These are phyloP conservation scores for Excoecaria agallocha DNA, from an alignment of 345 rosid genomes.

Conservation along the genomic window DNA sequence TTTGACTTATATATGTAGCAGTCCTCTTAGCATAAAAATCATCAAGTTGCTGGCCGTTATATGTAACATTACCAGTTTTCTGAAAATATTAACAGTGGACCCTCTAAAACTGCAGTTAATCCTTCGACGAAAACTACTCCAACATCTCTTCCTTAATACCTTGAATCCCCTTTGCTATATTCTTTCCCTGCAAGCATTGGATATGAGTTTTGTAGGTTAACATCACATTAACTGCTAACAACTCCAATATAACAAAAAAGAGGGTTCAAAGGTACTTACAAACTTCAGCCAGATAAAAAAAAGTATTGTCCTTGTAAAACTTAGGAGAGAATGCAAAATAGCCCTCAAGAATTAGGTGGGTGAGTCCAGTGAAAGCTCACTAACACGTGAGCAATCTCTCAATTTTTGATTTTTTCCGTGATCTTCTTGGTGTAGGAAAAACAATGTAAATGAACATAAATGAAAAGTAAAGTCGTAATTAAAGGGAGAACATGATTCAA, in stretches of 20 bases:
- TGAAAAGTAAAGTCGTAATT: too few species aligned
- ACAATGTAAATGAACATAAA: too few species aligned
- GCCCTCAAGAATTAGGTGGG: constrained; percentile 77
- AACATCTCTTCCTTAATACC: constrained; percentile 78
- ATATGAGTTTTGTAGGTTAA: neutral
- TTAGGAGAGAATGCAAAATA: constrained; percentile 89
- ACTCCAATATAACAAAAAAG: neutral
- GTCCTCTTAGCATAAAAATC: too few species aligned
- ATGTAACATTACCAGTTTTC: too few species aligned
- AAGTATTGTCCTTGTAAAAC: constrained; percentile 72
- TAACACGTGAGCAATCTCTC: constrained; percentile 87
- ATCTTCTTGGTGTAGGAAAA: constrained; percentile 39
- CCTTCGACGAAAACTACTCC: constrained; percentile 77
- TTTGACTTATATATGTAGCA: too few species aligned
- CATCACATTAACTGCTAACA: neutral
- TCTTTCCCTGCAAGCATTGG: constrained; percentile 69
- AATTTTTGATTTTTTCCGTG: constrained; percentile 36
- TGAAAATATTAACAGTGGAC: too few species aligned
- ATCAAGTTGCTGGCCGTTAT: too few species aligned
- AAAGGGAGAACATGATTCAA: too few species aligned
- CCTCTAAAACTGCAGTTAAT: constrained; percentile 76
- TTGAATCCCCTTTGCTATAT: constrained; percentile 95
- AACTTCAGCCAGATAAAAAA: constrained; percentile 81
- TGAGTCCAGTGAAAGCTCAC: constrained; percentile 97
- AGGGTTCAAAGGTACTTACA: constrained; percentile 49